Base-by-base conservation (phyloP, 768 basidiomycete species). In the Wakefieldia striispora region DNA sequence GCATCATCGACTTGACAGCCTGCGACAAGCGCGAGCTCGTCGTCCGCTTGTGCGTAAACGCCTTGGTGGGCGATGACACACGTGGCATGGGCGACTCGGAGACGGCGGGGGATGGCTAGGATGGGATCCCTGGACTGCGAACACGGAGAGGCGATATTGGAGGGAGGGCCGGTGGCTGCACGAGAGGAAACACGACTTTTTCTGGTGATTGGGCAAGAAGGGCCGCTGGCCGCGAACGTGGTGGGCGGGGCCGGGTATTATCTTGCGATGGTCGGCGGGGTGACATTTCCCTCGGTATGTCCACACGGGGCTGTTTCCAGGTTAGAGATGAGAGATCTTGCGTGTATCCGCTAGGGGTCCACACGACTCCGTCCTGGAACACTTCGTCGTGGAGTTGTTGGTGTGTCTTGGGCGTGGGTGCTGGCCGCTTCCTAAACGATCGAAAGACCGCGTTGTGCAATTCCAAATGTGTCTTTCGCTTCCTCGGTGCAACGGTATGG, bases 351-450 rank as follows among this genome's bases (percentile, higher is more conserved):
- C 64, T 68, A 6, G 69, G 67, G 12, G 68, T 63, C 53, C 57
- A 57, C 11, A 63, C 59, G n/a, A 57, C 33, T 9, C 59, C 63
- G 17, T 60, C 51, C 21, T 57, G 58, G 33, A 72, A 74, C 6
- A 74, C 65, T 23, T 61, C 57, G 2, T 29, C 24, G 41, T 73
- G 72, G 13, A 74, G 64, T 14, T 70, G 62, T n/a, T 45, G 33
- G 40, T 75, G 74, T n/a, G 64, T 66, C 50, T 64, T 74, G 55
- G 68, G 23, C 3, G 20, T 36, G 33, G 39, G 50, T 19, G 31
- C 50, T 1, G 26, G 54, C 33, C 16, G 47, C 27, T 54, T 61
- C 31, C 37, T 55, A 38, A 51, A 40, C n/a, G 7, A 37, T 20
- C 31, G 55, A 47, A 52, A 48, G 37, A 54, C 53, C 12, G 40